These are phyloP conservation scores for Gossypium stocksii DNA, from an alignment of 345 rosid genomes.

Conservation along the genomic window DNA sequence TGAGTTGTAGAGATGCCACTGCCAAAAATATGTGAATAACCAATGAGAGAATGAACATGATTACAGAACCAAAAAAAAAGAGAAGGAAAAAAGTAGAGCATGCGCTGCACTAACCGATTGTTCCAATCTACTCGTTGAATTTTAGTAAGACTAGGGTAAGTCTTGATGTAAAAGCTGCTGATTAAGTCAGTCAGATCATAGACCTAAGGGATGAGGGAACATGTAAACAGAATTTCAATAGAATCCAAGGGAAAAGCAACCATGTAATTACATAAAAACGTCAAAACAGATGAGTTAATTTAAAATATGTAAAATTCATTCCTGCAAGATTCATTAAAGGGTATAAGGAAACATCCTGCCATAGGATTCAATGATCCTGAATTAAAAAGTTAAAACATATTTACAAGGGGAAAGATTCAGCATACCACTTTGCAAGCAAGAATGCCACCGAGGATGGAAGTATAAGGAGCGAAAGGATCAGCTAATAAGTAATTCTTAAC, in stretches of 20 bases:
- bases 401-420: slow-evolving; percentile 3
- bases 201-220: slow-evolving; percentile 33
- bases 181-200: slow-evolving; percentile 60
- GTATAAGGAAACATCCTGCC: not conserved
- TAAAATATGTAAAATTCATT: not conserved
- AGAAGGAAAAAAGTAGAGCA: slow-evolving; percentile 1
- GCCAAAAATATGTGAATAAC: slow-evolving; percentile 24
- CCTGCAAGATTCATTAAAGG: not conserved
- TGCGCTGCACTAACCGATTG: slow-evolving; percentile 51
- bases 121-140: slow-evolving; percentile 75
- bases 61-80: not conserved
- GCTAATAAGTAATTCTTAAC: slow-evolving; percentile 56
- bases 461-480: slow-evolving; percentile 65
- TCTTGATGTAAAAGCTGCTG: slow-evolving; percentile 56
- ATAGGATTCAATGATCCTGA: not conserved
- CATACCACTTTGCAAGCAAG: slow-evolving; percentile 78
- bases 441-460: slow-evolving; percentile 65
- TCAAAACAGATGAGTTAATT: not conserved
- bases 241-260: not conserved
- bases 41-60: slow-evolving; percentile 12
- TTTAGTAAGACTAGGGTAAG: slow-evolving; percentile 54
- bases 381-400: not conserved
- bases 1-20: slow-evolving; percentile 81
- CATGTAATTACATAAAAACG: not conserved
- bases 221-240: not conserved